Evolutionary conservation across 2,329 filamentous ascomycete genomes (phyloP), one percentile per base, ranked within the genome.

Genomic region (Cercospora sp.): DNA sequence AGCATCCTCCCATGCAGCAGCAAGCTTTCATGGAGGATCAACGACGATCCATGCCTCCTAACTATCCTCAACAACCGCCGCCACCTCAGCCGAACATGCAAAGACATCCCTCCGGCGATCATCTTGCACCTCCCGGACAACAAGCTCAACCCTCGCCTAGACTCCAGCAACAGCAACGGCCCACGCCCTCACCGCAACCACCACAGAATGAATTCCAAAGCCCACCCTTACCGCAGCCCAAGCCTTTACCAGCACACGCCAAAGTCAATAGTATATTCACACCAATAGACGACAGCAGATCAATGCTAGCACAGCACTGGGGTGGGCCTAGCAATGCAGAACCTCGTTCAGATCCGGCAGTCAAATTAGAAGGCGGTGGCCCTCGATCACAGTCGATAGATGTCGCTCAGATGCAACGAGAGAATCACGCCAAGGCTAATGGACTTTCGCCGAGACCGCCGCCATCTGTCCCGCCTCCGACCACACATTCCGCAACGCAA

Each of bases 181-280:
- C 73, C 68, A 79, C 84, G 68, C 80, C 82, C 65, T 77, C 83
- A 71, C 82, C 84, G 45, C 85, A 87, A 70, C 84, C 84, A 16
- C 82, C 84, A 40, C 86, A 85, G 33, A 78, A 75, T 13, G 79
- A 80, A 73, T 86, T 82, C 77, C 82, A 78, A 76, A 88, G 79
- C 78, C 85, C 76, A 70, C 87, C 73, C 77, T 84, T 78, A 82
- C 88, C 65, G 73, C 82, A 91, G 71, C 89, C 90, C 2, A 91
- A 90, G 75, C 89, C 91, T 5, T 74, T 87, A 3, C 84, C 85
- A 7, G 81, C 76, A 20, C 79, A 82, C 36, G 80, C 85, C 36
- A 94, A 94, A 78, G 90, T 90, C 23, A 90, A 94, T 77, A 97
- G 94, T 79, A 98, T 99, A 68, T 98, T 98, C 78, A 99, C 95